phyloP scores from a whole-genome alignment of 495 filamentous ascomycete genomes.

The Aspergillus indologenus region DNA sequence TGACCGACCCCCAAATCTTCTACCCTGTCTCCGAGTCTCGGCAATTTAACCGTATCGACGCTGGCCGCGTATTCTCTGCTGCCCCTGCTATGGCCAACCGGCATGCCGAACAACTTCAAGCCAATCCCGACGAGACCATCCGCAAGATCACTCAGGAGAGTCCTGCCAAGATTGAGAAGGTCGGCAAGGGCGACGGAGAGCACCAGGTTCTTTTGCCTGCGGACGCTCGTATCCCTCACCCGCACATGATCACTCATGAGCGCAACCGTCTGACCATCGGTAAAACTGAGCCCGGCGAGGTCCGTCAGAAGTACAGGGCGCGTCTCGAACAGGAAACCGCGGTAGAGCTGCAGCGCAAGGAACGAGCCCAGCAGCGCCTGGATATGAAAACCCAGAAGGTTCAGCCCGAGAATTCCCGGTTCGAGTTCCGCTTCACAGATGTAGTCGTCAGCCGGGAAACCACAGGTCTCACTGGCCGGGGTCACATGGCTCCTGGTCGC shows the following conservation, averaged over 20 bases:
- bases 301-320: slow-evolving; percentile 36
- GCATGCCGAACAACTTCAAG: slow-evolving; percentile 17
- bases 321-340: slow-evolving; percentile 44
- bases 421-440: slow-evolving; percentile 79
- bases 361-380: slow-evolving; percentile 35
- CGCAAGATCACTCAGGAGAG: slow-evolving; percentile 25
- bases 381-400: slow-evolving; percentile 41
- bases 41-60: slow-evolving; percentile 83
- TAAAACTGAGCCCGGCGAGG: slow-evolving; percentile 33
- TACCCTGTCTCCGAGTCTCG: slow-evolving; percentile 87
- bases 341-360: slow-evolving; percentile 35
- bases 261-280: slow-evolving; percentile 25
- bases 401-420: slow-evolving; percentile 55
- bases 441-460: slow-evolving; percentile 51
- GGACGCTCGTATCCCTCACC: slow-evolving; percentile 84
- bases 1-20: slow-evolving; percentile 82
- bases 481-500: slow-evolving; percentile 53
- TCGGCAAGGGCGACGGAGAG: slow-evolving; percentile 42
- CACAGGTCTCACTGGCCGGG: slow-evolving; percentile 59
- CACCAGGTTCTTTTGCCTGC: slow-evolving; percentile 67
- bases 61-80: slow-evolving; percentile 76
- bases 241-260: slow-evolving; percentile 70
- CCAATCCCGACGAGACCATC: slow-evolving; percentile 31
- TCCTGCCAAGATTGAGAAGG: slow-evolving; percentile 34
- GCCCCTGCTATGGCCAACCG: slow-evolving; percentile 37